Conservation (phyloP, 2,329 filamentous ascomycete species). For the Pseudonectria foliicola region DNA sequence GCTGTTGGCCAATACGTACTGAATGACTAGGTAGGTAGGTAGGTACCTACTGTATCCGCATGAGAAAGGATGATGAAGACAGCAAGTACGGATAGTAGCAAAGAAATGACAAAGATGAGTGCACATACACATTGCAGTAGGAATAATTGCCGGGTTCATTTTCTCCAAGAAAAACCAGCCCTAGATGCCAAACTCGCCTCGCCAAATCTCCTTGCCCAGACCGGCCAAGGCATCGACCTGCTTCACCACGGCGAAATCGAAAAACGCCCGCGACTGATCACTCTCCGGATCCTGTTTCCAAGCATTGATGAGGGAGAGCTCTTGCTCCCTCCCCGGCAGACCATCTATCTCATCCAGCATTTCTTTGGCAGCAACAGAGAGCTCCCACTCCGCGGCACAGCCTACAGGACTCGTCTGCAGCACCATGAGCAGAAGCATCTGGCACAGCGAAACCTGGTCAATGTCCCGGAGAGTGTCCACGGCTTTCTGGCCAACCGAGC, state of each 20-base stretch:
- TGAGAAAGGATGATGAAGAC: too few species aligned
- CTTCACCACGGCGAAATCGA: conserved; percentile 40
- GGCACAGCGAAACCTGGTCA: conserved; percentile 47
- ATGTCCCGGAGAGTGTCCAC: conserved; percentile 32
- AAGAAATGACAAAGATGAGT: too few species aligned
- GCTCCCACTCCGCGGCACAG: conserved; percentile 39
- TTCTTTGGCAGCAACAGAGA: conserved; percentile 35
- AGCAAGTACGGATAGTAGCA: too few species aligned
- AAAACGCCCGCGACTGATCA: conserved; percentile 37
- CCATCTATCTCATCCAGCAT: conserved; percentile 44
- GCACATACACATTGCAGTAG: too few species aligned
- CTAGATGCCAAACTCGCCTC: conserved; percentile 29
- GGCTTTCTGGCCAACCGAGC: conserved; percentile 16
- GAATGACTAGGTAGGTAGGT: too few species aligned
- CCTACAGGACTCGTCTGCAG: conserved; percentile 34
- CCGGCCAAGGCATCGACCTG: conserved; percentile 40
- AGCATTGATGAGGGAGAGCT: conserved; percentile 35
- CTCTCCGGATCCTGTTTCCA: conserved; percentile 37
- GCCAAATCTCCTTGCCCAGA: conserved; percentile 38
- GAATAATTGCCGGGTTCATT: too few species aligned
- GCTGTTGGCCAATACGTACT: too few species aligned
- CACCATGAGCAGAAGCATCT: conserved; percentile 45
- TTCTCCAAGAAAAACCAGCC: too few species aligned
- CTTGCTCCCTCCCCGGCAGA: conserved; percentile 37
- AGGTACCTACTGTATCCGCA: too few species aligned